A percentile compares a stretch with the other conserved stretches of the same genome.
Evolutionary conservation across 768 basidiomycete genomes (phyloP).

Genomic region (Paxillus involutus): DNA sequence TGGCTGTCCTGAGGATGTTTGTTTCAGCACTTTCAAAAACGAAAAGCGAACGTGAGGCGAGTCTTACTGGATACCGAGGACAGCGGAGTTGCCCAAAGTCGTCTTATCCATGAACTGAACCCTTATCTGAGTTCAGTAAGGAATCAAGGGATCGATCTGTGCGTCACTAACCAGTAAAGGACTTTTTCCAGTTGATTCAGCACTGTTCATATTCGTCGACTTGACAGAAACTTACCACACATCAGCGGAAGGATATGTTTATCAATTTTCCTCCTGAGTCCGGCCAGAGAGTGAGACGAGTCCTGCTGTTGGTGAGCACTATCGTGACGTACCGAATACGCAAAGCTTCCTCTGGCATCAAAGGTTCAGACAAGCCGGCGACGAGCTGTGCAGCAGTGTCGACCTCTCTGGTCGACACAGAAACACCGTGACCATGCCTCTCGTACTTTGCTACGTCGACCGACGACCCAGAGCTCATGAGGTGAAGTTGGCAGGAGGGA

Average conservation of each 20-base stretch:
- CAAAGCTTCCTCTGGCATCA: constrained; percentile 53
- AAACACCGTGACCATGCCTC: constrained; percentile 13
- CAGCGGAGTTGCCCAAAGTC: constrained; percentile 64
- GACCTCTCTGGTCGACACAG: constrained; percentile 43
- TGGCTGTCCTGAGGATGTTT: constrained; percentile 42
- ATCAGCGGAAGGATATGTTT: constrained; percentile 66
- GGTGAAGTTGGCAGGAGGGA: too few species aligned
- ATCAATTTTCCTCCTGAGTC: constrained; percentile 59
- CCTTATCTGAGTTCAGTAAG: constrained; percentile 32
- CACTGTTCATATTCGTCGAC: background rate
- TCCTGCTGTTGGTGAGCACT: background rate
- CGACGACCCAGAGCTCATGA: too few species aligned
- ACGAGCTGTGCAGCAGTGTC: constrained; percentile 64
- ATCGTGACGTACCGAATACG: constrained; percentile 45
- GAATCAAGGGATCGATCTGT: background rate
- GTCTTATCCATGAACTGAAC: constrained; percentile 83
- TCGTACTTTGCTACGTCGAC: background rate
- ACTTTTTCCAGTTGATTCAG: constrained; percentile 30
- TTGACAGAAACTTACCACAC: constrained; percentile 53
- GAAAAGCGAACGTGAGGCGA: background rate
- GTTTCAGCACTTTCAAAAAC: background rate
- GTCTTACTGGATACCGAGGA: constrained; percentile 66
- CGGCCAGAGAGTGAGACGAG: background rate
- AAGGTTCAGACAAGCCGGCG: constrained; percentile 38
- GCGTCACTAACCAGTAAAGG: constrained; percentile 49